phyloP scores from a whole-genome alignment of 2,329 filamentous ascomycete species.

The Nothomitra cinnamomea region DNA sequence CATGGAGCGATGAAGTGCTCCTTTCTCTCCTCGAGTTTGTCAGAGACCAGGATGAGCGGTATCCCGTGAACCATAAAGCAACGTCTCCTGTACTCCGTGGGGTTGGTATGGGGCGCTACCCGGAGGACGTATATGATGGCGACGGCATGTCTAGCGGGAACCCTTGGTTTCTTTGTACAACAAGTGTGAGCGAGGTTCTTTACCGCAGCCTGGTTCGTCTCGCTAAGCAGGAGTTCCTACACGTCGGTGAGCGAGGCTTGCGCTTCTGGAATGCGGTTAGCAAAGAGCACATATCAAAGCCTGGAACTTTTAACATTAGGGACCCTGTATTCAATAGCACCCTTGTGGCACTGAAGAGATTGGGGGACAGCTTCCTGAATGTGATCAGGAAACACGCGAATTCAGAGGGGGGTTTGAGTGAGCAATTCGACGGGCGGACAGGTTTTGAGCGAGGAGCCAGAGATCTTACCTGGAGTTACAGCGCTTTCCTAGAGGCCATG shows the following conservation, averaged over 20 bases:
- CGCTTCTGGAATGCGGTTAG: conserved; percentile 2
- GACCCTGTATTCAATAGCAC: conserved; percentile 1
- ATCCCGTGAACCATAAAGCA: conserved; percentile 20
- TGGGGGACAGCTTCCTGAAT: conserved; percentile 1
- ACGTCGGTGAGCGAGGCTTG: not conserved
- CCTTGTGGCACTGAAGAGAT: not conserved
- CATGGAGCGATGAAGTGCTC: conserved; percentile 17
- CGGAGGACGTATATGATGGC: conserved; percentile 57
- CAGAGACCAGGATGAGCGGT: conserved; percentile 20
- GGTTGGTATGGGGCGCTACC: conserved; percentile 47
- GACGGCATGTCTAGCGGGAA: conserved; percentile 34
- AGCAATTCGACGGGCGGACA: conserved; percentile 2
- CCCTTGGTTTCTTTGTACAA: conserved; percentile 39
- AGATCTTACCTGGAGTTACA: conserved; percentile 6
- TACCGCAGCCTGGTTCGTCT: not conserved
- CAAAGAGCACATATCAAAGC: not conserved
- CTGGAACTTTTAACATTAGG: not conserved
- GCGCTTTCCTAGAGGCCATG: conserved; percentile 1
- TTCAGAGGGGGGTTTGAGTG: not conserved
- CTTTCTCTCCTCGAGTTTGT: conserved; percentile 23
- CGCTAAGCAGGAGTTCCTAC: not conserved
- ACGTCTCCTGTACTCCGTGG: conserved; percentile 21
- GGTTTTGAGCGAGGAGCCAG: conserved; percentile 2
- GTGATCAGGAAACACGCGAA: not conserved
- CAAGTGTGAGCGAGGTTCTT: not conserved